Base-by-base conservation (phyloP, 495 filamentous ascomycete genomes). In the Penicillium egyptiacum region DNA sequence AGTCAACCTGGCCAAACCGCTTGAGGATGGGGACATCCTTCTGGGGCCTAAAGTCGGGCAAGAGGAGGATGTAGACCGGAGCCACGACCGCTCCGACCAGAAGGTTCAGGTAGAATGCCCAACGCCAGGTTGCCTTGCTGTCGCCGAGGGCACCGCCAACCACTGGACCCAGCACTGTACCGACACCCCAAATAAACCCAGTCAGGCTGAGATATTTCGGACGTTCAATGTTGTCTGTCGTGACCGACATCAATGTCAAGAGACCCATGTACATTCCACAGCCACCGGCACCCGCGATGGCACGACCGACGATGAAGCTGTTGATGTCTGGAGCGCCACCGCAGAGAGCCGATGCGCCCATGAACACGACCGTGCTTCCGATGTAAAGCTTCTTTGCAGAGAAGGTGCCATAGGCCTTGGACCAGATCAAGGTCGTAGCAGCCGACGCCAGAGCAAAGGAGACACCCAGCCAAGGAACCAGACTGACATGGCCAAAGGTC, bases 101-200 rank as follows among this genome's bases (percentile, higher is more conserved):
- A 16, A 90, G 75, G 57, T 89, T 90, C 67, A 92, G 84, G 70
- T 88, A 92, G 64, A 91, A 91, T 22, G 83, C 83, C 86, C 83
- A 87, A 8, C 85, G 62, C 83, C 83, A 87, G 1, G 72, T 78
- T 17, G 79, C 28, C 26, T 59, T 48, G 42, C 67, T 76, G 49
- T 80, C 75, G 20, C 77, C 73, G 58, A 91, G 89, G 5, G 79
- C 81, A 25, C 85, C 86, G 4, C 86, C 86, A 43, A 89, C 70
- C 55, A 88, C 66, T 11, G 85, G 86, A 4, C 84, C 86, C 0
- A 85, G 65, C 0, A 76, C 68, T 11, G 68, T 77, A 19, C 82
- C 82, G 8, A 80, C 20, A 16, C 83, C 84, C 78, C 77, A 86
- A 39, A 63, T 72, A 3, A 73, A 55, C 9, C 70, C 70, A 2